phyloP scores from a whole-genome alignment of 345 rosid genomes.

The Eucalyptus virginea region DNA sequence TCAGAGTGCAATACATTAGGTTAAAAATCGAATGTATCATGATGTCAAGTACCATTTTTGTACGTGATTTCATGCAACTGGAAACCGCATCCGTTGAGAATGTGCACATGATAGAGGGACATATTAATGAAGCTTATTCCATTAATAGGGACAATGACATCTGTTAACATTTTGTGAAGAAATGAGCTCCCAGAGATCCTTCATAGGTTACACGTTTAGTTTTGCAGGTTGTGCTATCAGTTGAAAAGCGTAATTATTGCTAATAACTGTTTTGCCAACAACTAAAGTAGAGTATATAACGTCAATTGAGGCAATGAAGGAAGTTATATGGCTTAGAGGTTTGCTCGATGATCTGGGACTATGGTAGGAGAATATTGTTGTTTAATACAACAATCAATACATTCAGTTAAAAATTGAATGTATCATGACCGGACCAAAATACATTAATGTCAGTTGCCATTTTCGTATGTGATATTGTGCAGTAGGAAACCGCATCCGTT shows the following conservation, averaged over 20 bases:
- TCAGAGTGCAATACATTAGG: background rate
- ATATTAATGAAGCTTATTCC: background rate
- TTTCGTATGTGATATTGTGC: background rate
- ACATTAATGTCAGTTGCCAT: background rate
- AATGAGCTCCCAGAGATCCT: too few species aligned
- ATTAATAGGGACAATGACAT: too few species aligned
- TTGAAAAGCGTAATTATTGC: background rate
- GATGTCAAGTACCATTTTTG: background rate
- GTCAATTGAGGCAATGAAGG: background rate
- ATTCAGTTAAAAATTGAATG: background rate
- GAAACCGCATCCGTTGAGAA: background rate
- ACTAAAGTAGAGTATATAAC: background rate
- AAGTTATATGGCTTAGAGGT: background rate
- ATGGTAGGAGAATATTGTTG: background rate
- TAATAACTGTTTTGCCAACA: background rate
- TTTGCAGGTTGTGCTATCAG: background rate
- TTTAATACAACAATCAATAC: background rate
- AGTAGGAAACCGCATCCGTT: background rate
- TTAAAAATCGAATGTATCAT: background rate
- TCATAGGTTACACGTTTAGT: background rate
- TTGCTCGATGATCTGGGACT: background rate
- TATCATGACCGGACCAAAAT: fast-evolving
- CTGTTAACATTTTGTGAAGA: too few species aligned
- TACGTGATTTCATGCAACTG: background rate
- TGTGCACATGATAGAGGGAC: background rate